A percentile compares a stretch with the other conserved stretches of the same genome.
These are phyloP conservation scores for Entrophospora sp. DNA, from an alignment of 192 early-diverging fungal genomes.

Conservation along the genomic window DNA sequence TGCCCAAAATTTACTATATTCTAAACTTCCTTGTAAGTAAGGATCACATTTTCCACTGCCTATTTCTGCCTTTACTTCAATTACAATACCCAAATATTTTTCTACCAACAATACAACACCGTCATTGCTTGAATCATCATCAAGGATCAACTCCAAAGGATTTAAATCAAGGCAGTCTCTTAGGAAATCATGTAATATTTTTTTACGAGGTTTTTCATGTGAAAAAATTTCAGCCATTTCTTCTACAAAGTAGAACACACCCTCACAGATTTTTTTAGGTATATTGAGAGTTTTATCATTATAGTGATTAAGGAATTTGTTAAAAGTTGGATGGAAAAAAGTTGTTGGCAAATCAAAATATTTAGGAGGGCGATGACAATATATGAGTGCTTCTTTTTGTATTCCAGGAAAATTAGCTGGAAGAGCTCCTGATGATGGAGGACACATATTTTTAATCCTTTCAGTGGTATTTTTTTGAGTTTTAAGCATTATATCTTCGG, in stretches of 20 bases:
- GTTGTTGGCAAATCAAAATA: not conserved
- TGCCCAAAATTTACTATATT: not conserved
- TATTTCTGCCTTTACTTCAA: not conserved
- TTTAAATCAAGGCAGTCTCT: not conserved
- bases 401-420: no score
- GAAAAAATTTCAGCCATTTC: not conserved
- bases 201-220: not conserved
- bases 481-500: no score
- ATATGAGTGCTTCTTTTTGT: not conserved
- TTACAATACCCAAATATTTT: not conserved
- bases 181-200: not conserved
- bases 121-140: not conserved
- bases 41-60: not conserved
- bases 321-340: not conserved
- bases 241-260: not conserved
- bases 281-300: not conserved
- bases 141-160: not conserved
- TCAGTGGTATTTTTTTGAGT: no score
- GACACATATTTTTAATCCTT: no score
- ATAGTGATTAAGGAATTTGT: not conserved
- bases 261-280: not conserved
- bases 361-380: not conserved
- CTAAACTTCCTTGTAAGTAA: not conserved
- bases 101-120: not conserved
- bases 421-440: no score